These are phyloP conservation scores for Pichia nanzhaoensis DNA, from an alignment of 805 yeast genomes.

Conservation along the genomic window DNA sequence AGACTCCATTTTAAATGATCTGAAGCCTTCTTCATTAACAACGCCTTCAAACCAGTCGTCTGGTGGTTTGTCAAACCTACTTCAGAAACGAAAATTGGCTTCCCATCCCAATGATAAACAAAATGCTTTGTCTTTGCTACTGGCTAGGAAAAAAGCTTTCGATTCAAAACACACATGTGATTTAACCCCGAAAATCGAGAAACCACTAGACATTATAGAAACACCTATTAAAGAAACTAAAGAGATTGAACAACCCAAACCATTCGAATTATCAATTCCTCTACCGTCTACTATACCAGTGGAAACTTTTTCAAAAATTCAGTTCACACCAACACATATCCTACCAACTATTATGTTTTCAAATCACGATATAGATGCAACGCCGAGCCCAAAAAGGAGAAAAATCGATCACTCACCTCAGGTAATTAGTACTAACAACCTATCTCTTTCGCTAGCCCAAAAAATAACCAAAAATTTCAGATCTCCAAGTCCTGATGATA, in stretches of 20 bases:
- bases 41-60: neutral
- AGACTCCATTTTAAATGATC: neutral
- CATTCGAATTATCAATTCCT: no score
- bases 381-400: conserved; percentile 7
- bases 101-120: neutral
- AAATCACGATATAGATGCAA: neutral
- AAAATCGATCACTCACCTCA: conserved; percentile 3
- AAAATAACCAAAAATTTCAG: conserved; percentile 49
- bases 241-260: no score
- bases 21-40: neutral
- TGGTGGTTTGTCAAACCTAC: conserved; percentile 1
- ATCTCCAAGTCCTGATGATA: conserved; percentile 80
- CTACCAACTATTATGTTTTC: conserved; percentile 4
- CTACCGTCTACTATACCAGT: no score
- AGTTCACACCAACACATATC: conserved; percentile 2
- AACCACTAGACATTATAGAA: no score
- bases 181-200: no score
- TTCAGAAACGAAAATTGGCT: neutral
- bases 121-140: neutral
- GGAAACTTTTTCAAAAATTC: neutral
- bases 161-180: neutral
- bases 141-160: neutral
- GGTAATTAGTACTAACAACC: neutral
- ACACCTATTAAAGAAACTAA: no score
- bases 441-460: conserved; percentile 27